phyloP scores from a whole-genome alignment of 768 basidiomycete species.

The Leccinum fibrillosum region DNA sequence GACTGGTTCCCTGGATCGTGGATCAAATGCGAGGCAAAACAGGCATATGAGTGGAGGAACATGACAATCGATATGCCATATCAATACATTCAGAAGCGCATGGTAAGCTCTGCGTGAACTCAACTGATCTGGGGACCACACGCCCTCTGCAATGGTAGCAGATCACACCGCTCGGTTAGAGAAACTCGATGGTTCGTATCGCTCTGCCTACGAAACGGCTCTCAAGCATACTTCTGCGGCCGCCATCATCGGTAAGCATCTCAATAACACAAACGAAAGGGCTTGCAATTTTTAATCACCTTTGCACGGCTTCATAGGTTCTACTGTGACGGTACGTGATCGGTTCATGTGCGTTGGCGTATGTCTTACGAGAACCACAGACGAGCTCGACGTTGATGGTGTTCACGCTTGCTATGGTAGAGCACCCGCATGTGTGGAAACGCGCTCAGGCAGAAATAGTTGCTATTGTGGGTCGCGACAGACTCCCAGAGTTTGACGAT shows the following conservation, averaged over 20 bases:
- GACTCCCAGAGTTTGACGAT: constrained; percentile 3
- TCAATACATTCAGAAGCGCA: not conserved
- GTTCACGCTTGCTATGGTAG: not conserved
- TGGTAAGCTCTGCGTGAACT: not conserved
- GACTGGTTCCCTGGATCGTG: constrained; percentile 12
- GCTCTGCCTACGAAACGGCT: not conserved
- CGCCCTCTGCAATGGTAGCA: constrained; percentile 5
- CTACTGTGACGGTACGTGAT: not conserved
- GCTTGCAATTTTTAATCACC: not conserved
- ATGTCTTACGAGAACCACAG: not conserved
- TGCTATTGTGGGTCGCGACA: not conserved
- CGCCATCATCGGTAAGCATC: constrained; percentile 7
- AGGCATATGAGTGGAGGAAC: not conserved
- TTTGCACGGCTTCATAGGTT: not conserved
- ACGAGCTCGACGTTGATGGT: not conserved
- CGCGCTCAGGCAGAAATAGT: not conserved
- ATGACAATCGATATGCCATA: constrained; percentile 4
- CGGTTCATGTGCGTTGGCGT: not conserved
- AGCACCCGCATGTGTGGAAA: not conserved
- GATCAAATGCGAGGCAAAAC: constrained; percentile 2
- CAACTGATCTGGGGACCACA: not conserved
- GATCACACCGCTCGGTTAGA: constrained; percentile 9
- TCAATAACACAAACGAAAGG: not conserved
- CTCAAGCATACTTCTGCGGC: constrained; percentile 4
- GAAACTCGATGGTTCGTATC: not conserved